Conservation (phyloP, 2,329 filamentous ascomycete genomes). For the Verticillium zaregamsianum region DNA sequence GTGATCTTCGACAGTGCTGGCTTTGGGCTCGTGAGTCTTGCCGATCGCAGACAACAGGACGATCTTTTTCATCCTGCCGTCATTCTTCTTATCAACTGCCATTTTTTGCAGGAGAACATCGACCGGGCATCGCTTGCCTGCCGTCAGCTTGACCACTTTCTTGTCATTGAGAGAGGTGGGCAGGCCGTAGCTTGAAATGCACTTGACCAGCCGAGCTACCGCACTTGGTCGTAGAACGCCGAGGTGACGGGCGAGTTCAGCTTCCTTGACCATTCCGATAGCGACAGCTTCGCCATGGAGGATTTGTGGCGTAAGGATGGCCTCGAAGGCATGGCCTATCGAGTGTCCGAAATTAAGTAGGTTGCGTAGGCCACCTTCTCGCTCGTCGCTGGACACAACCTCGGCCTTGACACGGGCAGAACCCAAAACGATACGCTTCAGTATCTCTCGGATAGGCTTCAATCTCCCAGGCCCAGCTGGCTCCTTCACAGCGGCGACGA, state of each 20-base stretch:
- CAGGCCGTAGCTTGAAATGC: slow-evolving; percentile 88
- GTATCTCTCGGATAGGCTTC: slow-evolving; percentile 61
- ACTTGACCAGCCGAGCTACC: slow-evolving; percentile 86
- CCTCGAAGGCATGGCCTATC: slow-evolving; percentile 94
- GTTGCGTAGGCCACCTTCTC: slow-evolving; percentile 90
- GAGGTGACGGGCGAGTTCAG: slow-evolving; percentile 84
- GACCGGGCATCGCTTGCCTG: slow-evolving; percentile 82
- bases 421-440: slow-evolving; percentile 79
- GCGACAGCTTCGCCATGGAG: slow-evolving; percentile 94
- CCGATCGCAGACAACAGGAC: slow-evolving; percentile 90
- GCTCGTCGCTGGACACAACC: slow-evolving; percentile 91
- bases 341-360: slow-evolving; percentile 97
- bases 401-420: slow-evolving; percentile 92
- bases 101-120: slow-evolving; percentile 86
- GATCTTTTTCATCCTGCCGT: slow-evolving; percentile 91
- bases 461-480: slow-evolving; percentile 53
- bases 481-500: slow-evolving; percentile 69
- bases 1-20: slow-evolving; percentile 82
- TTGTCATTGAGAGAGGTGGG: slow-evolving; percentile 84
- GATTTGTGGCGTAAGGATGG: slow-evolving; percentile 90
- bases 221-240: slow-evolving; percentile 82
- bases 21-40: slow-evolving; percentile 78
- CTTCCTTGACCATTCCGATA: slow-evolving; percentile 98
- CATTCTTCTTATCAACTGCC: slow-evolving; percentile 98
- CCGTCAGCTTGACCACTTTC: slow-evolving; percentile 74